Base-by-base conservation (phyloP, 2,329 filamentous ascomycete genomes). In the Cladobotryum protrusum region DNA sequence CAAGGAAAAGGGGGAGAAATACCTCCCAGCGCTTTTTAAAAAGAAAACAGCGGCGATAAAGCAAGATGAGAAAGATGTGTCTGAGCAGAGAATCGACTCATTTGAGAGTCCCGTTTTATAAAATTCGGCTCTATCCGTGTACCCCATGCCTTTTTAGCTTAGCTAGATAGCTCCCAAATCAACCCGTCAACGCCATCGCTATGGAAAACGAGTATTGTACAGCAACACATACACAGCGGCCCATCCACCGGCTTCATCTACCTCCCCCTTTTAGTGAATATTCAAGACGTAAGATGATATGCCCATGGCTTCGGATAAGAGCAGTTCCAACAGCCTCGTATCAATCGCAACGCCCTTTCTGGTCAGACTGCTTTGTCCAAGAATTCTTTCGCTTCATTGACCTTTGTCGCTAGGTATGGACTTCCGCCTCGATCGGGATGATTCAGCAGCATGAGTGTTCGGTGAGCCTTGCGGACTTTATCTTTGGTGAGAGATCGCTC, bases 371-470 rank as follows among this genome's bases (percentile, higher is more conserved):
- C 59, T 47, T 96, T 96, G 67, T 99, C 93, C 58, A 99, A 67
- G 56, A 97, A 82, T 67, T 97, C 92, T 72, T 97, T 99, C 39
- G 93, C 93, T 70, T 99, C 93, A 72, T 97, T 99, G 66, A 99
- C 87, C 71, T 99, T 99, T 47, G 91, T 96, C 13, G 93, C 93
- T 41, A 99, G 74, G 67, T 97, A 99, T 7, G 93, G 93, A 65
- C 90, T 96, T 36, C 93, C 93, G 57, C 93, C 93, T 65, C 93
- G 87, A 77, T 99, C 93, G 56, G 93, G 93, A 70, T 99, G 93
- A 77, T 99, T 99, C 57, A 96, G 77, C 50, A 99, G 82, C 92
- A 99, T 99, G 58, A 97, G 82, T 48, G 85, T 89, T 56, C 93
- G 86, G 72, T 99, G 93, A 60, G 91, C 89, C 74, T 96, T 96